Conservation (phyloP, 257 asterid genomes). For the Linaria vulgaris region DNA sequence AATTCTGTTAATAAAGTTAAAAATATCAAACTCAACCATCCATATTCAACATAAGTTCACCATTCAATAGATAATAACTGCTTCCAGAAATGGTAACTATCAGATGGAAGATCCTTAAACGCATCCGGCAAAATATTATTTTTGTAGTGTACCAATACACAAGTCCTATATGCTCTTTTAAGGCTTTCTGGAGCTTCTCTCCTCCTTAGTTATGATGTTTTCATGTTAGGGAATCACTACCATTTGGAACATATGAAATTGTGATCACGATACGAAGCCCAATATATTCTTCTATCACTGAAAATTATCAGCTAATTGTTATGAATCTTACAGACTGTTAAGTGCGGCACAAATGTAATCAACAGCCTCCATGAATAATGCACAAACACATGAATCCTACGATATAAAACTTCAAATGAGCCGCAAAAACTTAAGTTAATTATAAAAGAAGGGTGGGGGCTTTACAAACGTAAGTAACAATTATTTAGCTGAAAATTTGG, state of each 20-base stretch:
- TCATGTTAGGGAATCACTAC: neutral
- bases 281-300: neutral
- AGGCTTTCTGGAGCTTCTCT: neutral
- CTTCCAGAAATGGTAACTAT: neutral
- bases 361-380: no score
- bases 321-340: neutral
- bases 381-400: no score
- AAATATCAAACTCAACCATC: constrained; percentile 22
- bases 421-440: no score
- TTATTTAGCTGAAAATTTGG: neutral
- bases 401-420: no score
- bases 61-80: neutral
- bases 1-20: constrained; percentile 55
- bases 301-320: no score
- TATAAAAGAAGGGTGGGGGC: no score
- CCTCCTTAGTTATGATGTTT: neutral
- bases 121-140: neutral
- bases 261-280: neutral
- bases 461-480: constrained; percentile 6
- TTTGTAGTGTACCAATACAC: neutral
- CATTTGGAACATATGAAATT: neutral
- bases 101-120: neutral
- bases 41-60: constrained; percentile 11
- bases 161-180: neutral
- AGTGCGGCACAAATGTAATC: no score